Conservation (phyloP, 768 basidiomycete species). For the Amanita rubescens region DNA sequence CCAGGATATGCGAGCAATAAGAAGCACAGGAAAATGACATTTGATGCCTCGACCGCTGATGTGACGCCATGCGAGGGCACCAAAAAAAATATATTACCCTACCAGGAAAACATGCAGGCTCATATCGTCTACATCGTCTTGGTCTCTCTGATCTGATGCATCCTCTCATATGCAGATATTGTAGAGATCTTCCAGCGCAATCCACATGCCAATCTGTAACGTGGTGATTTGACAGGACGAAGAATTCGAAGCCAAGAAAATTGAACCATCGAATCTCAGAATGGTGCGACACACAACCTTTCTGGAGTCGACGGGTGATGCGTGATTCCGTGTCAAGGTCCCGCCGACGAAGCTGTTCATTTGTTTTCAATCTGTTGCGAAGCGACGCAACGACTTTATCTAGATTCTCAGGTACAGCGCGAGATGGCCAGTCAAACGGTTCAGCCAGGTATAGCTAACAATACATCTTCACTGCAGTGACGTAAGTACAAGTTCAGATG, state of each 20-base stretch:
- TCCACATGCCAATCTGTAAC: constrained; percentile 3
- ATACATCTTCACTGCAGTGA: not conserved
- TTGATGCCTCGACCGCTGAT: not conserved
- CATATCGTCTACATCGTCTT: not conserved
- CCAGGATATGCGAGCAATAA: not conserved
- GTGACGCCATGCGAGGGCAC: not conserved
- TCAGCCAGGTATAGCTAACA: not conserved
- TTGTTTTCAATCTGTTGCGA: constrained; percentile 8
- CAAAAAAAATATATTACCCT: constrained; percentile 5
- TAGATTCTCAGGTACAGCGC: constrained; percentile 7
- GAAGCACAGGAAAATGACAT: constrained; percentile 6
- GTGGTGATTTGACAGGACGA: constrained; percentile 14
- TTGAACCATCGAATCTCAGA: not conserved
- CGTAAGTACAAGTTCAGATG: not conserved
- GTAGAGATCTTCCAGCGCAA: not conserved
- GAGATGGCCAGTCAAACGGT: not conserved
- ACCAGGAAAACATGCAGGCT: constrained; percentile 7
- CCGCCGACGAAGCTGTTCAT: constrained; percentile 1
- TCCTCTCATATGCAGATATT: not conserved
- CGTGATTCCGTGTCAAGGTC: not conserved
- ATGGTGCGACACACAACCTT: constrained; percentile 1
- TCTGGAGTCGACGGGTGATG: not conserved
- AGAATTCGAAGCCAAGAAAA: constrained; percentile 14
- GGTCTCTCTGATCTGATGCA: constrained; percentile 3
- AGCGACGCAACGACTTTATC: constrained; percentile 7